Evolutionary conservation across 1,284 basidiomycete genomes (phyloP).

Genomic region (Polyporus tsugae): DNA sequence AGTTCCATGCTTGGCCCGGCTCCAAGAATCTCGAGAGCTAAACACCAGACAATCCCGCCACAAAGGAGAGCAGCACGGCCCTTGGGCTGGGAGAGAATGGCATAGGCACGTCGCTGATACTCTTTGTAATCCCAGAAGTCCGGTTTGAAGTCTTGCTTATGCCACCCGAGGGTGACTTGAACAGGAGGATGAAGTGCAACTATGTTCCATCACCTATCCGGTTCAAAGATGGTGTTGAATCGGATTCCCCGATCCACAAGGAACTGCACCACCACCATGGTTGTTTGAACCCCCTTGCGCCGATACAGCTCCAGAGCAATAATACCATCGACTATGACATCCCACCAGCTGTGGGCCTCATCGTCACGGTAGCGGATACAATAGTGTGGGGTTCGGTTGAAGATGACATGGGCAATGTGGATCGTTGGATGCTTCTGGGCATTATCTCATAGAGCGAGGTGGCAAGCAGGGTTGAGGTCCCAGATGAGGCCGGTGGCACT

Average conservation of each 20-base stretch:
- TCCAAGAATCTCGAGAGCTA: conserved; percentile 32
- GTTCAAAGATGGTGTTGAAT: neutral
- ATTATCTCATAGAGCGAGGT: neutral
- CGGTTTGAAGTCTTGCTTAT: too few species aligned
- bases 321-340: neutral
- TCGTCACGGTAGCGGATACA: neutral
- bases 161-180: neutral
- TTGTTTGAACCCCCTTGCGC: too few species aligned
- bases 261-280: neutral
- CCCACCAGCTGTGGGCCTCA: neutral
- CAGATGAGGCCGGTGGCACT: neutral
- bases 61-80: conserved; percentile 36
- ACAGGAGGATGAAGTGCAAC: neutral
- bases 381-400: neutral
- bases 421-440: neutral
- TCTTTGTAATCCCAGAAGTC: neutral
- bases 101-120: neutral
- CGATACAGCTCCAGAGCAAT: neutral
- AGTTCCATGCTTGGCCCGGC: too few species aligned
- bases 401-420: neutral
- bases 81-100: conserved; percentile 9
- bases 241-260: neutral
- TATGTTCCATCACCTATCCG: neutral
- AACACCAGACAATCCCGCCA: conserved; percentile 38
- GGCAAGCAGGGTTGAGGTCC: neutral